A percentile compares a stretch with the other conserved stretches of the same genome.
Evolutionary conservation across 345 rosid species (phyloP).

Genomic region (Diplotaxis tenuifolia): DNA sequence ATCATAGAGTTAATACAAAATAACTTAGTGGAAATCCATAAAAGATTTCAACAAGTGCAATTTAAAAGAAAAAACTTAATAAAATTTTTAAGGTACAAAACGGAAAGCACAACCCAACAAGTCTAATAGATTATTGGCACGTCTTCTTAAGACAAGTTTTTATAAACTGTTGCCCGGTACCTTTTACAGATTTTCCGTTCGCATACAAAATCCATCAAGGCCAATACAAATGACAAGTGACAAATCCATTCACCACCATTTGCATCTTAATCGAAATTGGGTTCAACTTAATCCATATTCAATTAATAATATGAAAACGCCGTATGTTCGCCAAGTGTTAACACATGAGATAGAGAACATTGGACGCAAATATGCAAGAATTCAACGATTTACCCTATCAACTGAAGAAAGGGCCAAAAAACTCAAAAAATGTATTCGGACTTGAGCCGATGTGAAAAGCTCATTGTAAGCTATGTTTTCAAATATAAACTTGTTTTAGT

Average conservation of each 20-base stretch:
- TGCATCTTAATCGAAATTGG: background rate
- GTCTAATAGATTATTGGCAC: background rate
- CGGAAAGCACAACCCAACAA: background rate
- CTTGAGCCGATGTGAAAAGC: background rate
- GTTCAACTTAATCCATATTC: too few species aligned
- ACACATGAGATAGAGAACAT: background rate
- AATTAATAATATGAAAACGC: too few species aligned
- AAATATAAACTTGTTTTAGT: too few species aligned
- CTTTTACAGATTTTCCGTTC: background rate
- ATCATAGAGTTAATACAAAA: background rate
- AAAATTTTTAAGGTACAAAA: background rate
- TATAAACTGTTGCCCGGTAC: background rate
- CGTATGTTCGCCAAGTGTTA: background rate
- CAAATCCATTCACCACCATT: background rate
- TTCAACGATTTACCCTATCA: background rate
- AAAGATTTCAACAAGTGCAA: background rate
- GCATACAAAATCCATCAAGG: too few species aligned
- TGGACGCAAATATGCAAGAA: background rate
- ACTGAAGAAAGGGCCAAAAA: background rate
- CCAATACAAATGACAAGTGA: background rate
- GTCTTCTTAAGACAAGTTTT: background rate
- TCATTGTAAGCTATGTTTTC: background rate
- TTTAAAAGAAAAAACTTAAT: background rate
- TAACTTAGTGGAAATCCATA: background rate
- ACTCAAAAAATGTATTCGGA: background rate